Percentiles rank a stretch among this genome's conserved stretches.
phyloP scores from a whole-genome alignment of 2,329 filamentous ascomycete genomes.

The Apiospora koreana region DNA sequence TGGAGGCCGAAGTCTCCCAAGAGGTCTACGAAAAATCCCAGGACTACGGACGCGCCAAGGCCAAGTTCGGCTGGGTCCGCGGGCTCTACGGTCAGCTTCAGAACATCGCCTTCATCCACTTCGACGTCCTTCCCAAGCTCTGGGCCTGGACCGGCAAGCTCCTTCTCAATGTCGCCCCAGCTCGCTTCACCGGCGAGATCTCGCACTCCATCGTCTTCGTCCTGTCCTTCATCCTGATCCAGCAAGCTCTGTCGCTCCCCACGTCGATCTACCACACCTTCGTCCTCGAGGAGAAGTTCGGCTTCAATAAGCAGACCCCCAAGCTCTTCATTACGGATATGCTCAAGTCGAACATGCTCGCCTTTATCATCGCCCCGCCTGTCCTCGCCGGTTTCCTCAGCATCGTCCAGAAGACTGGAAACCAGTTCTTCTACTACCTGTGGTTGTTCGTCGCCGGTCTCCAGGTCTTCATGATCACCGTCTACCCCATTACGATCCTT shows the following conservation, averaged over 20 bases:
- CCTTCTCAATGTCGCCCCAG: constrained; percentile 73
- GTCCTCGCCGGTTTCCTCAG: constrained; percentile 89
- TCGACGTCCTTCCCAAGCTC: constrained; percentile 85
- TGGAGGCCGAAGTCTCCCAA: constrained; percentile 84
- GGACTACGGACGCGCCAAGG: constrained; percentile 94
- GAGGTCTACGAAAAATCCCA: constrained; percentile 94
- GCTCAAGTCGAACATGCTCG: constrained; percentile 85
- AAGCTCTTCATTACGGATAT: constrained; percentile 87
- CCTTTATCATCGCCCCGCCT: constrained; percentile 78
- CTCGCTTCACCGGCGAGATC: constrained; percentile 86
- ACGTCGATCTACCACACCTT: constrained; percentile 91
- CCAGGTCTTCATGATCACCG: constrained; percentile 92
- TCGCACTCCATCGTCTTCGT: constrained; percentile 91
- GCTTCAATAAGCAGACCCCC: constrained; percentile 97
- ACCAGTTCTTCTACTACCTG: constrained; percentile 95
- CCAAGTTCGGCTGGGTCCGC: constrained; percentile 80
- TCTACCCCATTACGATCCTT: constrained; percentile 92
- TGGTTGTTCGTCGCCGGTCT: constrained; percentile 90
- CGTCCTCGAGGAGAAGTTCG: constrained; percentile 93
- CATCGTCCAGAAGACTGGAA: constrained; percentile 92
- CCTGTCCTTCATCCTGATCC: constrained; percentile 80
- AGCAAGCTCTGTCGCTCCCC: constrained; percentile 78
- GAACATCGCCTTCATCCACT: constrained; percentile 86
- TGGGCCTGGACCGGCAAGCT: constrained; percentile 81
- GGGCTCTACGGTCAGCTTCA: constrained; percentile 85